Evolutionary conservation across 2,329 filamentous ascomycete genomes (phyloP).

Genomic region (Talaromyces sp.): DNA sequence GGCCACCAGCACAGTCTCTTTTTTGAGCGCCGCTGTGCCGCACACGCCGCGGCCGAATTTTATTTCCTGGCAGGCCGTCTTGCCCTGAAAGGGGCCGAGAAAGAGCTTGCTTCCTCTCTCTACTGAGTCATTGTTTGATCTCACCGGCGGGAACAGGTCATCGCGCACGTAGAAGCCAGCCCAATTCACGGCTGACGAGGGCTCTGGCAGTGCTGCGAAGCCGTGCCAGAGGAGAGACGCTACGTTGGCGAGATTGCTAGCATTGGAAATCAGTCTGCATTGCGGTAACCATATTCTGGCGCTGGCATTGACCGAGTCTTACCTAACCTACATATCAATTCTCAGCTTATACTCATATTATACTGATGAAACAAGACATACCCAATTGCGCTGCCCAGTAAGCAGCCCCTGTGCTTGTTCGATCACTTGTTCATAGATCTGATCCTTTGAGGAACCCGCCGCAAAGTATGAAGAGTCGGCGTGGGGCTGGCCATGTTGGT

Average conservation of each 20-base stretch:
- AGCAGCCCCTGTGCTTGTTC: conserved; percentile 33
- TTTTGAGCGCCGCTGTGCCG: conserved; percentile 36
- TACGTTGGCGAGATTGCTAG: conserved; percentile 42
- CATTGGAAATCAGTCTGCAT: not conserved
- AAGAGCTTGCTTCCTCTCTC: too few species aligned
- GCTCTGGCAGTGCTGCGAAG: conserved; percentile 37
- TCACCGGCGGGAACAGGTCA: conserved; percentile 38
- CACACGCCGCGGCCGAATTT: conserved; percentile 42
- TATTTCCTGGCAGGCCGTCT: conserved; percentile 45
- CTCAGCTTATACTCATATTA: not conserved
- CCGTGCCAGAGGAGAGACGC: conserved; percentile 46
- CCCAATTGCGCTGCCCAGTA: conserved; percentile 42
- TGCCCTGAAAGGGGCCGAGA: conserved; percentile 44
- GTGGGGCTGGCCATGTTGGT: conserved; percentile 33
- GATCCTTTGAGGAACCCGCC: conserved; percentile 30
- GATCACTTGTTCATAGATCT: conserved; percentile 39
- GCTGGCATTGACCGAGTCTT: conserved; percentile 5
- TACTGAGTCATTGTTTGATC: too few species aligned
- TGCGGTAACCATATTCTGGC: not conserved
- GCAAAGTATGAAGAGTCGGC: conserved; percentile 43
- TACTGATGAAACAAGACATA: conserved; percentile 16
- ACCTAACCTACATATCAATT: conserved; percentile 24
- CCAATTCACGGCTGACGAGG: conserved; percentile 43
- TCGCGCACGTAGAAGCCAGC: conserved; percentile 43
- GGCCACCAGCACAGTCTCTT: conserved; percentile 36